Evolutionary conservation across 331 rosid genomes (phyloP), one percentile per base, ranked within the genome.

Genomic region (Malus hybrid): DNA sequence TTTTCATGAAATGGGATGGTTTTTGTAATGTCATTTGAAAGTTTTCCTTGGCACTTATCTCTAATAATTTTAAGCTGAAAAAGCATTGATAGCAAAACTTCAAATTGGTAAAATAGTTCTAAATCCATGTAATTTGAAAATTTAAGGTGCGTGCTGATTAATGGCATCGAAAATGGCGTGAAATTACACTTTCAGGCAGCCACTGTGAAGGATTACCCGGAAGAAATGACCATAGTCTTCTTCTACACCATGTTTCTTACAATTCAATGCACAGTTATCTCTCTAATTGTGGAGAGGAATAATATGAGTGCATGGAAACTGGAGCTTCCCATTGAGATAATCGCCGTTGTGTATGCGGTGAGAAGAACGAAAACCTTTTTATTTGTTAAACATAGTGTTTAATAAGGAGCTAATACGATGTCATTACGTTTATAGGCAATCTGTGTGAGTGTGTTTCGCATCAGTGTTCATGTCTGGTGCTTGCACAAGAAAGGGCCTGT

Each of bases 401-500:
- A 27, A 4, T 12, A 1, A 36, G 18, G 67, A 60, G 24, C 36
- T 36, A 59, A 39, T 39, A 36, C 16, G 48, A 59, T 15, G 42
- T 73, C 34, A 11, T 39, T 36, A 39, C 27, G 18, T 24, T 14
- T 27, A 2, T 73, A 84, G 87, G 87, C 65, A 6, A 64, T 85
- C 20, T 70, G 75, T 11, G 85, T 76, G 52, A 63, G 81, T 15
- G 68, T 85, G 62, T 61, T 81, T 50, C 80, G 81, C 0, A 62
- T 71, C 3, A 57, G 65, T 2, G 77, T 85, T 36, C 81, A 78
- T 33, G 68, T 64, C 19, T 85, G 88, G 85, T 81, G 83, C 74
- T 75, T 85, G 76, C 74, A 65, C 19, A 79, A 76, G 78, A 81
- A 68, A 36, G 88, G 85, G 0, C 88, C 88, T 14, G 71, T 81